A percentile compares a stretch with the other conserved stretches of the same genome.
These are phyloP conservation scores for Coemansia sp. DNA, from an alignment of 192 early-diverging fungal species.

Conservation along the genomic window DNA sequence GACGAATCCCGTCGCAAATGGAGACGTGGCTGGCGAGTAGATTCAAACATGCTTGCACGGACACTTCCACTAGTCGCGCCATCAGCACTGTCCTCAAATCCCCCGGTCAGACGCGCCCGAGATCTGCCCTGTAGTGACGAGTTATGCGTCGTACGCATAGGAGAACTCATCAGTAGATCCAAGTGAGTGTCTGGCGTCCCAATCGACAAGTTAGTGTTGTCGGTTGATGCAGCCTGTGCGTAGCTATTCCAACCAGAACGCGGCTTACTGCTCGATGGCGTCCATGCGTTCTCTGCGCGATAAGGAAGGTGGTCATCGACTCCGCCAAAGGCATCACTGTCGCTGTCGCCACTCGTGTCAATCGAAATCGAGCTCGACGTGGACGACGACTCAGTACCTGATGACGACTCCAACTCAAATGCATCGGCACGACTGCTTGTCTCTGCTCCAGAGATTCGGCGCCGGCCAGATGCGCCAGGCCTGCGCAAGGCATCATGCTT, in stretches of 20 bases:
- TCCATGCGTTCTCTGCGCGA: slow-evolving; percentile 8
- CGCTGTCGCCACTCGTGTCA: slow-evolving; percentile 33
- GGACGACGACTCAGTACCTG: slow-evolving; percentile 6
- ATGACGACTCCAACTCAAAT: neutral
- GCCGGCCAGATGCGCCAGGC: neutral
- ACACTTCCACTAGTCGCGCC: neutral
- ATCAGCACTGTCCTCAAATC: slow-evolving; percentile 21
- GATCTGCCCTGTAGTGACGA: slow-evolving; percentile 16
- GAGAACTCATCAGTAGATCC: slow-evolving; percentile 43
- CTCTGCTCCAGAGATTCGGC: neutral
- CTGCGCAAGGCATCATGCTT: neutral
- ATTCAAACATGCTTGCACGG: slow-evolving; percentile 28
- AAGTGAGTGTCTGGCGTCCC: slow-evolving; percentile 26
- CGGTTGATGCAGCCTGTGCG: neutral
- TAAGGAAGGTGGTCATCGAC: slow-evolving; percentile 22
- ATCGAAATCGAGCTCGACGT: slow-evolving; percentile 23
- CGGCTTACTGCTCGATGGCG: slow-evolving; percentile 14
- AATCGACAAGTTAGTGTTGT: slow-evolving; percentile 7
- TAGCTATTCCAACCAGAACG: slow-evolving; percentile 16
- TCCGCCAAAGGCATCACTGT: slow-evolving; percentile 13
- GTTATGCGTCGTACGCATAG: slow-evolving; percentile 28
- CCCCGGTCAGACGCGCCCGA: slow-evolving; percentile 16
- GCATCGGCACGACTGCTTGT: neutral
- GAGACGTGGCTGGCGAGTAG: slow-evolving; percentile 21
- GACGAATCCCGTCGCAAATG: slow-evolving; percentile 37